phyloP scores from a whole-genome alignment of 2,329 filamentous ascomycete genomes.

The Orbilia oligospora region DNA sequence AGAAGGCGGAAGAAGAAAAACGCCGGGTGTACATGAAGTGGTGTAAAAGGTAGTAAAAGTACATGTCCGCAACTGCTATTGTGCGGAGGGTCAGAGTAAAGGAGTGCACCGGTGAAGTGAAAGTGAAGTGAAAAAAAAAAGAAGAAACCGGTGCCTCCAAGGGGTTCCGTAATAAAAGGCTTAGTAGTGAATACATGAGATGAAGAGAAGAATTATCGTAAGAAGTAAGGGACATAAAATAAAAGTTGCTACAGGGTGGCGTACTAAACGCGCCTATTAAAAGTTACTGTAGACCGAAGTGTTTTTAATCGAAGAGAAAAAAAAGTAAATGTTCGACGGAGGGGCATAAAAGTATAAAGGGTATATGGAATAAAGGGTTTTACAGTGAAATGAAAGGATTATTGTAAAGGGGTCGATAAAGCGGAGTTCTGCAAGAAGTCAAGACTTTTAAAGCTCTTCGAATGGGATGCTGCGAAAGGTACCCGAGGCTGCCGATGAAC shows the following conservation, averaged over 20 bases:
- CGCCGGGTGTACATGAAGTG: conserved; percentile 23
- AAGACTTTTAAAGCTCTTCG: conserved; percentile 35
- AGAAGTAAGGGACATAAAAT: conserved; percentile 32
- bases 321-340: conserved; percentile 13
- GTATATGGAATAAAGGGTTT: conserved; percentile 44
- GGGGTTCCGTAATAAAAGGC: conserved; percentile 17
- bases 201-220: conserved; percentile 40
- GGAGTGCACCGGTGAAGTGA: conserved; percentile 37
- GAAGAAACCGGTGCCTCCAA: conserved; percentile 33
- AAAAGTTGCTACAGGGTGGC: conserved; percentile 38
- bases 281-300: conserved; percentile 32
- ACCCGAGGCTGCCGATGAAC: too few species aligned
- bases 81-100: conserved; percentile 9
- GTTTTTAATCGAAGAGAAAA: conserved; percentile 31
- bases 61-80: not conserved
- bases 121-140: conserved; percentile 19
- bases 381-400: conserved; percentile 45
- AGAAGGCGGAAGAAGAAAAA: conserved; percentile 21
- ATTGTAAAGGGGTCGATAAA: not conserved
- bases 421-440: conserved; percentile 20
- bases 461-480: not conserved
- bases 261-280: conserved; percentile 44
- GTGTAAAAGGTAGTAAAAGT: conserved; percentile 8
- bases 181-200: conserved; percentile 31
- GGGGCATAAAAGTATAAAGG: conserved; percentile 36